phyloP scores from a whole-genome alignment of 1,139 yeast genomes.

The Candida glucosophila region DNA sequence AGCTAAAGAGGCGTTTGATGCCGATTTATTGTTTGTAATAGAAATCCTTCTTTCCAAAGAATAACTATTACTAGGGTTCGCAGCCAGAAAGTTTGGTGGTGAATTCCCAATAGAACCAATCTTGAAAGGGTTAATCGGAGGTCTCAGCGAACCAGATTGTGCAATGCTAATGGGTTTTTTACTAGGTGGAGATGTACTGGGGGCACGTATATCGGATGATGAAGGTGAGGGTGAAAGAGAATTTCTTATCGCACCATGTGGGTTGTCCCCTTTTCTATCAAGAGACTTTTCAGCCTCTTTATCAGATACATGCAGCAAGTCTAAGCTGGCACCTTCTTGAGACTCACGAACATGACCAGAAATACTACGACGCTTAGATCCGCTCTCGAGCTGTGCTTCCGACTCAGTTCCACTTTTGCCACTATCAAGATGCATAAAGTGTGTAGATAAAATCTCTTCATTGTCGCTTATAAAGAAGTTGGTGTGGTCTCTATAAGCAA shows the following conservation, averaged over 20 bases:
- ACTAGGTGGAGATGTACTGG: slow-evolving; percentile 8
- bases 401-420: slow-evolving; percentile 1
- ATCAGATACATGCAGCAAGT: slow-evolving; percentile 1
- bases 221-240: slow-evolving; percentile 25
- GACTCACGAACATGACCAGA: slow-evolving; percentile 1
- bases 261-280: slow-evolving; percentile 1
- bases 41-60: slow-evolving; percentile 34
- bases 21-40: slow-evolving; percentile 38
- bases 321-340: not conserved
- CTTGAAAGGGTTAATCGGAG: slow-evolving; percentile 48
- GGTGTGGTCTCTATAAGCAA: slow-evolving; percentile 68
- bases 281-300: slow-evolving; percentile 1
- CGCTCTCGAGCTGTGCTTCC: slow-evolving; percentile 1
- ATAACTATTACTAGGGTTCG: slow-evolving; percentile 9
- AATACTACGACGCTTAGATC: not conserved
- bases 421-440: slow-evolving; percentile 42
- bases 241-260: too few species aligned
- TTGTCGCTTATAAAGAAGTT: slow-evolving; percentile 61
- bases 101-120: slow-evolving; percentile 52
- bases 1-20: slow-evolving; percentile 49
- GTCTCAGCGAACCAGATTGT: slow-evolving; percentile 14
- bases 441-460: slow-evolving; percentile 54
- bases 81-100: slow-evolving; percentile 30
- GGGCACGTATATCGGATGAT: slow-evolving; percentile 9
- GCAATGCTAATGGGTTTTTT: slow-evolving; percentile 11